Evolutionary conservation across 768 basidiomycete genomes (phyloP).

Genomic region (Tricholoma terreum): DNA sequence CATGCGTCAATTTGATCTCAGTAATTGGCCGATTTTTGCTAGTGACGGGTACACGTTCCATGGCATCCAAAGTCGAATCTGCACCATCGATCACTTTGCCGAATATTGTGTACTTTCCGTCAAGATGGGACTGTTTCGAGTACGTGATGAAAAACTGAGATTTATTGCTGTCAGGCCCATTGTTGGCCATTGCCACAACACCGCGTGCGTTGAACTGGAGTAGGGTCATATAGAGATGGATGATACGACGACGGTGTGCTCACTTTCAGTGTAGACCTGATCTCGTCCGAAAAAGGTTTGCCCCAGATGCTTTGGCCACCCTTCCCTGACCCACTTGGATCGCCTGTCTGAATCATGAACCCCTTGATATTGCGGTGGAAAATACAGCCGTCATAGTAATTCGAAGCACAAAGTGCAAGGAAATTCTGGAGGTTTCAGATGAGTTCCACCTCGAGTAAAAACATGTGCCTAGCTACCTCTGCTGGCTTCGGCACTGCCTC

Average conservation of each 20-base stretch:
- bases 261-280: constrained; percentile 92
- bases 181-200: constrained; percentile 97
- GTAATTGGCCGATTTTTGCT: constrained; percentile 84
- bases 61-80: constrained; percentile 91
- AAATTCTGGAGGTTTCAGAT: constrained; percentile 66
- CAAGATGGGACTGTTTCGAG: constrained; percentile 89
- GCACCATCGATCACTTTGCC: constrained; percentile 98
- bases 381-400: constrained; percentile 77
- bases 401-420: constrained; percentile 87
- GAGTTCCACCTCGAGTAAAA: too few relatives aligned
- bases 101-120: constrained; percentile 92
- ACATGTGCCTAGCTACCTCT: constrained; percentile 57
- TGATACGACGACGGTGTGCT: constrained; percentile 12
- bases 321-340: constrained; percentile 88
- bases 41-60: constrained; percentile 90
- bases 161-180: constrained; percentile 92
- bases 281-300: constrained; percentile 85
- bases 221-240: constrained; percentile 4
- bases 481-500: constrained; percentile 94
- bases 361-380: constrained; percentile 95
- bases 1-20: constrained; percentile 81
- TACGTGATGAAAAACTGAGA: constrained; percentile 89
- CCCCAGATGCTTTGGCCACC: constrained; percentile 98
- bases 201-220: constrained; percentile 91
- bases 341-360: constrained; percentile 95